Base-by-base conservation (phyloP, 768 basidiomycete species). In the Tephrocybe sp. region DNA sequence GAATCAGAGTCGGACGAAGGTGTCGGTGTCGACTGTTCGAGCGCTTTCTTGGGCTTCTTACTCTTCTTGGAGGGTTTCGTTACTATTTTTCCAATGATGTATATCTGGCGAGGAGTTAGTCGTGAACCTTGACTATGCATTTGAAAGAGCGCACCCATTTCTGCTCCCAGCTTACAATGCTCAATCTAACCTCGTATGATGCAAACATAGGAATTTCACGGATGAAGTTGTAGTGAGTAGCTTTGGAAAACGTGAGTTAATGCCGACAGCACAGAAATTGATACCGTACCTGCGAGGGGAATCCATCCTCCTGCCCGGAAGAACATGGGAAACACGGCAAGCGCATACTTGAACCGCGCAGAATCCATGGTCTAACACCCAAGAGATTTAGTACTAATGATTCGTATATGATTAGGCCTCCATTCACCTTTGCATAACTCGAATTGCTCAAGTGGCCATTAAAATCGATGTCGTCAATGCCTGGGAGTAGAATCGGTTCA, bases 381-480 rank as follows among this genome's bases (percentile, higher is more conserved):
- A 15, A 10, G 15, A 19, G 16, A 24, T 43, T 43, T 16, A 43
- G 27, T 29, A 22, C 13, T 18, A n/a, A n/a, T n/a, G n/a, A n/a
- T n/a, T n/a, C 16, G 16, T 29, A 9, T 16, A n/a, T 16, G 27
- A 3, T n/a, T n/a, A n/a, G n/a, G n/a, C n/a, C n/a, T n/a, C n/a
- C n/a, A n/a, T 69, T 13, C 49, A 79, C 85, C 73, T 88, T 90
- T 3, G 86, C 78, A 54, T 91, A 92, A 45, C 80, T 84, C 0
- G 88, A 89, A 60, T 92, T 92, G 62, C 86, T 89, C 50, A 91
- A 71, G 59, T 92, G 89, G 11, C 76, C 62, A 60, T 87, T 81
- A 58, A 83, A 83, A 64, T 92, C 90, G 36, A 77, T 75, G 37
- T 91, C 89, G 54, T 91, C 88, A 6, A 83, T 56, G 48, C 74